Evolutionary conservation across 441 rosid species (phyloP).

Genomic region (Heliophila coronopifolia): DNA sequence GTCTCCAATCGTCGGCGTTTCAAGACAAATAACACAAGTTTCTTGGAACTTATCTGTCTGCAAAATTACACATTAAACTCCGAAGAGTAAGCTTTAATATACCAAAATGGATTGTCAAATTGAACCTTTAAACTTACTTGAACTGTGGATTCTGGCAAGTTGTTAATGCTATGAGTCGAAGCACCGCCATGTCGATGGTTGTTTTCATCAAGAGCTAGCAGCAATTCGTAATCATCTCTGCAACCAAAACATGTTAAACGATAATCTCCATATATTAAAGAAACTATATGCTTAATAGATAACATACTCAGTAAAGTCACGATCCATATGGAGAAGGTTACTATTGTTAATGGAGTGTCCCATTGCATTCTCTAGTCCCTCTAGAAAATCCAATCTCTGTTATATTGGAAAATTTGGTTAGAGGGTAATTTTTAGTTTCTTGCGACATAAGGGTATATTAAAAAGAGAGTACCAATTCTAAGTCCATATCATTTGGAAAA

Average conservation of each 20-base stretch:
- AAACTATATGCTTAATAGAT: neutral
- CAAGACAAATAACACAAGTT: conserved; percentile 78
- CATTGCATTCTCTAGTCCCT: conserved; percentile 59
- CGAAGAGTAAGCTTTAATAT: neutral
- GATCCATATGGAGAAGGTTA: conserved; percentile 46
- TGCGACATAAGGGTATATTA: neutral
- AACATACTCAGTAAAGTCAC: conserved; percentile 80
- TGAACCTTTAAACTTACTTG: conserved; percentile 43
- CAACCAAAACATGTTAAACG: conserved; percentile 12
- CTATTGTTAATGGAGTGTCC: conserved; percentile 38
- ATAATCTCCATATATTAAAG: no score
- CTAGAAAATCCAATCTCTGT: conserved; percentile 74
- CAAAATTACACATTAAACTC: conserved; percentile 16
- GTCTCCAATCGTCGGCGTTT: conserved; percentile 65
- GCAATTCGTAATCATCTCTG: conserved; percentile 90
- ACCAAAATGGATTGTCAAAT: conserved; percentile 8
- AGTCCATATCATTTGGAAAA: conserved; percentile 59
- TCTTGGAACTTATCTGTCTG: conserved; percentile 64
- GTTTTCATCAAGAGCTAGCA: conserved; percentile 83
- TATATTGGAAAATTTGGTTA: neutral
- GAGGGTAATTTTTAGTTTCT: neutral
- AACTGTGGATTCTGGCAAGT: conserved; percentile 70
- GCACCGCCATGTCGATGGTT: conserved; percentile 53
- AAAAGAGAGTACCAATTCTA: conserved; percentile 47
- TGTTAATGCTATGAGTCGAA: conserved; percentile 55